Percentiles rank a stretch among this genome's conserved stretches.
Evolutionary conservation across 2,329 filamentous ascomycete genomes (phyloP).

Genomic region (Fusarium sp.): DNA sequence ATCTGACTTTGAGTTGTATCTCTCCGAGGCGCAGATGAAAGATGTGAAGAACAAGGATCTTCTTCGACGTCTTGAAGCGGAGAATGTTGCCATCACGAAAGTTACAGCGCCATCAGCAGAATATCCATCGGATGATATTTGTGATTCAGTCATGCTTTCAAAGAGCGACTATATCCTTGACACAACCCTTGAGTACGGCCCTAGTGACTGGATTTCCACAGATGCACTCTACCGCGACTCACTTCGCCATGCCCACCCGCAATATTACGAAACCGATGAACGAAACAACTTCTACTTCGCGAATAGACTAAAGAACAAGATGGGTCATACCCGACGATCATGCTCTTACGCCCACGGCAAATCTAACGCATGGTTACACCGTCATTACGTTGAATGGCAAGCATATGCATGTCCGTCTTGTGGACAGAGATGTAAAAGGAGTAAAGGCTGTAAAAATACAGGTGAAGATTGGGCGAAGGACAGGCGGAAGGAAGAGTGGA

Average conservation of each 20-base stretch:
- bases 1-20: neutral
- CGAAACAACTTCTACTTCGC: neutral
- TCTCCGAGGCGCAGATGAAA: neutral
- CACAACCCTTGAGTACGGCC: neutral
- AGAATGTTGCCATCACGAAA: neutral
- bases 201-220: neutral
- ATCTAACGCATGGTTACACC: slow-evolving; percentile 1
- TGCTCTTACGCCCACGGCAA: slow-evolving; percentile 3
- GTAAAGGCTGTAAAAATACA: neutral
- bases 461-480: slow-evolving; percentile 2
- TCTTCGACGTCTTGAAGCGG: neutral
- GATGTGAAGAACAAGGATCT: neutral
- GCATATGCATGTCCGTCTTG: neutral
- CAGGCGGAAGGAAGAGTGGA: neutral
- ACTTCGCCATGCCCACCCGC: neutral
- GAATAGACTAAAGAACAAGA: neutral
- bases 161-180: slow-evolving; percentile 17
- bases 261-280: neutral
- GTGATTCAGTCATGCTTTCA: neutral
- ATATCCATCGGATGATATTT: neutral
- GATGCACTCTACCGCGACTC: slow-evolving; percentile 11
- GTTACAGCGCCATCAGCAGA: rapidly evolving
- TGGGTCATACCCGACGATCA: neutral
- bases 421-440: slow-evolving; percentile 5
- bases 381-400: neutral